Percentiles rank a stretch among this genome's conserved stretches.
Evolutionary conservation across 1,139 yeast species (phyloP).

Genomic region (Geotrichum carabidarum): DNA sequence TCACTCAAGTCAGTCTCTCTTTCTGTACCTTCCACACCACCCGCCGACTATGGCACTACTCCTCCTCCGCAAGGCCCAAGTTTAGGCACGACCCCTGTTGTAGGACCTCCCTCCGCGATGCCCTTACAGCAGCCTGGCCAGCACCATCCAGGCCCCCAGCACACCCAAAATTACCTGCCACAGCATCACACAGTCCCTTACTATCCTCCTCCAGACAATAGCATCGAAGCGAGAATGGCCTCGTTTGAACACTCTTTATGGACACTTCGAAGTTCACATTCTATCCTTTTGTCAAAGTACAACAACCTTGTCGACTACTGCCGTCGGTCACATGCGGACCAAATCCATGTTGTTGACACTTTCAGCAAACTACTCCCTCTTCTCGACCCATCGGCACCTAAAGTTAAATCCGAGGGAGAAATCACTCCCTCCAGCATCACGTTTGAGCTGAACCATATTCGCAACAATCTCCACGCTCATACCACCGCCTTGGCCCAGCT

Average conservation of each 20-base stretch:
- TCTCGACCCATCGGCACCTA: background rate
- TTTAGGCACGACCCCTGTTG: background rate
- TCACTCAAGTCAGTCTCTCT: constrained; percentile 31
- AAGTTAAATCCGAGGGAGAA: constrained; percentile 1
- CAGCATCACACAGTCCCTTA: constrained; percentile 17
- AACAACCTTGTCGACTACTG: constrained; percentile 15
- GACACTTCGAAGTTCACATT: constrained; percentile 15
- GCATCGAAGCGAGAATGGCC: constrained; percentile 22
- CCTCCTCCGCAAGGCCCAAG: constrained; percentile 12
- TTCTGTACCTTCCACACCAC: constrained; percentile 31
- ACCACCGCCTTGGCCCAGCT: constrained; percentile 3
- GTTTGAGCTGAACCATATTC: constrained; percentile 16
- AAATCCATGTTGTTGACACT: constrained; percentile 13
- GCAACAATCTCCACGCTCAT: constrained; percentile 19
- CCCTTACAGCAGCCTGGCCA: constrained; percentile 4
- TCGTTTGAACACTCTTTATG: constrained; percentile 25
- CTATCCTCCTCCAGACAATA: constrained; percentile 17
- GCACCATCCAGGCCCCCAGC: constrained; percentile 15
- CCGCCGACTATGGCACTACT: constrained; percentile 20
- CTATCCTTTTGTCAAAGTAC: constrained; percentile 14
- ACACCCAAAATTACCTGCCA: constrained; percentile 12
- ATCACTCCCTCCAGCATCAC: background rate
- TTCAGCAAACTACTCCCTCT: constrained; percentile 6
- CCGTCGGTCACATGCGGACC: constrained; percentile 15
- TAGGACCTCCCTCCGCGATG: background rate